Percentiles rank a stretch among this genome's conserved stretches.
These are phyloP conservation scores for Rubroboletus pulcherrimus DNA, from an alignment of 768 basidiomycete species.

Conservation along the genomic window DNA sequence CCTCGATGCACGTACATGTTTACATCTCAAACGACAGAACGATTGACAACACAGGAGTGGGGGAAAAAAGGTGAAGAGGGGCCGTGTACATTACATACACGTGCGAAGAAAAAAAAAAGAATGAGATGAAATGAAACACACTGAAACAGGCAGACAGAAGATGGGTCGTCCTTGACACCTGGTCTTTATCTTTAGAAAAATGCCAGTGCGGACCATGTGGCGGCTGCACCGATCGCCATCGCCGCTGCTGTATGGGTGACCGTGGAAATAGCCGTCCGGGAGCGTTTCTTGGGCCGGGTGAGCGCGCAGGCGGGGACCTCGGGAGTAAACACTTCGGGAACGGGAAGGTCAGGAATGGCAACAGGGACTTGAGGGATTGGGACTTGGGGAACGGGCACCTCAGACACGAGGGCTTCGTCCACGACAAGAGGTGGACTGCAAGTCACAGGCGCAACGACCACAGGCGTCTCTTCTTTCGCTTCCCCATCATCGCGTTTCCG, in stretches of 20 bases:
- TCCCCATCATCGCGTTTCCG: conserved; percentile 56
- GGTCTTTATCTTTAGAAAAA: conserved; percentile 42
- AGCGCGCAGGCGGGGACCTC: conserved; percentile 6
- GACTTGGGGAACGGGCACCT: conserved; percentile 5
- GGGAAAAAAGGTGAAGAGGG: not conserved
- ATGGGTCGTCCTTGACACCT: not conserved
- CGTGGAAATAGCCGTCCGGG: conserved; percentile 35
- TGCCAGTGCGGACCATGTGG: conserved; percentile 71
- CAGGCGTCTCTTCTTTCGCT: conserved; percentile 12
- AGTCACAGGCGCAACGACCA: not conserved
- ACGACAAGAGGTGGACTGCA: not conserved
- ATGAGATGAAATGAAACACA: not conserved
- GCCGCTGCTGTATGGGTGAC: conserved; percentile 59
- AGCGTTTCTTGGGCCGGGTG: conserved; percentile 42
- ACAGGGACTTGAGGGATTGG: conserved; percentile 1
- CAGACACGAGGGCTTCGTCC: not conserved
- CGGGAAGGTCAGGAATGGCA: not conserved
- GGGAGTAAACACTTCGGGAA: not conserved
- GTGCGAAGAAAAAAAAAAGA: not conserved
- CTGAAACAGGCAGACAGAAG: not conserved
- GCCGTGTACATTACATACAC: conserved; percentile 2
- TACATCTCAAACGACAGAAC: not conserved
- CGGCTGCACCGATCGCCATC: conserved; percentile 63
- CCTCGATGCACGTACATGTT: not conserved
- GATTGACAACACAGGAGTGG: not conserved